phyloP scores from a whole-genome alignment of 139 green algal genomes.

The Chloropicon primus region DNA sequence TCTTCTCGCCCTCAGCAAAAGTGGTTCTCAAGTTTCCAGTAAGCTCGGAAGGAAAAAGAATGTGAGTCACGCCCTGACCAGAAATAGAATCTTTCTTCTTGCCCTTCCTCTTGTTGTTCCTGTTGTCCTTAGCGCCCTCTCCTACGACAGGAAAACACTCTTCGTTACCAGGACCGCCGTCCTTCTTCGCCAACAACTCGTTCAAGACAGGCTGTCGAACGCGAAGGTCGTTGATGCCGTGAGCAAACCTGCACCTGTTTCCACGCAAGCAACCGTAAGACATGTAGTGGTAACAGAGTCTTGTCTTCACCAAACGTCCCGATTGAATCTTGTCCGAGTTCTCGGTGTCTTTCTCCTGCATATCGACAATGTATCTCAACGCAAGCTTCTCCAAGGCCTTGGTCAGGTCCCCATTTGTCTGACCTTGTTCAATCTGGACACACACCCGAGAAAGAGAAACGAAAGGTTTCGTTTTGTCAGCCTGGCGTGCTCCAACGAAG shows the following conservation, averaged over 20 bases:
- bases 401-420: neutral
- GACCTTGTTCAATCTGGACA: neutral
- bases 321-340: neutral
- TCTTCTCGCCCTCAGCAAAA: neutral
- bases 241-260: neutral
- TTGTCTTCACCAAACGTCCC: neutral
- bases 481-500: too few relatives aligned
- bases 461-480: too few relatives aligned
- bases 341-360: neutral
- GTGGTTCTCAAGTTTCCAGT: neutral
- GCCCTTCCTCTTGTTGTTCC: neutral
- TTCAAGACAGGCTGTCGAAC: neutral
- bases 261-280: neutral
- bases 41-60: neutral
- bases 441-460: too few relatives aligned
- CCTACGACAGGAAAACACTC: neutral
- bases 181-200: neutral
- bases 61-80: neutral
- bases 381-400: neutral
- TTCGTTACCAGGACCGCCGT: neutral
- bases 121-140: neutral
- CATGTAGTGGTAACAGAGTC: neutral
- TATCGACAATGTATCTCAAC: neutral
- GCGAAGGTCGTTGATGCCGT: neutral
- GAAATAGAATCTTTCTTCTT: neutral